Evolutionary conservation across 441 rosid genomes (phyloP), one percentile per base, ranked within the genome.

Genomic region (Adansonia gregorii): DNA sequence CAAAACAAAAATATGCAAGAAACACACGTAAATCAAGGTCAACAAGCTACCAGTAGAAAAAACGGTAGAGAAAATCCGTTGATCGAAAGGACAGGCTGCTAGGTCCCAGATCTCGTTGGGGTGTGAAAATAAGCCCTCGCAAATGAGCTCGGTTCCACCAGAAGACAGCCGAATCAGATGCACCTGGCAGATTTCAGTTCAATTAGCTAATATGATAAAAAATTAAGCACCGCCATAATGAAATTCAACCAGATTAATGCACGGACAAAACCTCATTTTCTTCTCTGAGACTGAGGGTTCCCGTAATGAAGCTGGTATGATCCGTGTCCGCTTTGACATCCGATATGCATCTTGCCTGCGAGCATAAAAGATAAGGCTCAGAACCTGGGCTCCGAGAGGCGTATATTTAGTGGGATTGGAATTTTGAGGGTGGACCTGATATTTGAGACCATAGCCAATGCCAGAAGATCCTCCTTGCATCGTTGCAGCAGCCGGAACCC

Each of bases 51-150:
- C 99, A 74, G 90, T 84, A 49, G 91, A 91, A 80, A 84, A 93
- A 76, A 93, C 97, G 24, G 93, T 90, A 22, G 98, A 91, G 91
- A 93, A 93, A 78, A 95, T 86, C 80, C 98, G 97, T 81, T 93
- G 99, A 87, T 95, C 98, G 20, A 87, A 93, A 56, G 98, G 98
- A 72, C 97, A 95, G 2, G 97, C 91, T 68, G 87, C 70, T 76
- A 93, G 97, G 85, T 95, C 91, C 97, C 98, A 93, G 77, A 95
- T 93, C 92, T 95, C 99, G 74, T 88, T 82, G 52, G 95, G 97
- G 83, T 93, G 96, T 58, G 94, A 91, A 79, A 93, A 95, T 84
- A 95, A 79, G 9, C 98, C 99, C 83, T 95, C 98, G 78, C 99
- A 92, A 3, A 93, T 79, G 58, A 95, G 87, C 79, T 93, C 98